Conservation (phyloP, 78 protist species). For the Cavenderia fasciculata region DNA sequence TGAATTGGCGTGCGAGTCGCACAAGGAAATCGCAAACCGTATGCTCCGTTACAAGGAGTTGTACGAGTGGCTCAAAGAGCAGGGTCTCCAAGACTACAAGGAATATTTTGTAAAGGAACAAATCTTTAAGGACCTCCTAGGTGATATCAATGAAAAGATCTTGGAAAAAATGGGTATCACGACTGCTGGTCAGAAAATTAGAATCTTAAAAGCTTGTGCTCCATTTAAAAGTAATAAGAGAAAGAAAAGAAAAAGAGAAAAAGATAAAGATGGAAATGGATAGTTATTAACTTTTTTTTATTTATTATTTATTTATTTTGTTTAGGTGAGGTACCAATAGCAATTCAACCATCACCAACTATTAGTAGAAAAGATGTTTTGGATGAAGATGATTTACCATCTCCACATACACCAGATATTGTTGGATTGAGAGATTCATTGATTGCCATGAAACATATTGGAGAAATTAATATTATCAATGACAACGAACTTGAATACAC, state of each 20-base stretch:
- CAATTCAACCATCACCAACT: not conserved
- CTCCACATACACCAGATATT: conserved; percentile 32
- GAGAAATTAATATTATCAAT: conserved; percentile 40
- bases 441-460: conserved; percentile 45
- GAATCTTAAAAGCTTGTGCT: conserved; percentile 31
- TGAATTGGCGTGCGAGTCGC: conserved; percentile 60
- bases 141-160: conserved; percentile 58
- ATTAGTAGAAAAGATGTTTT: not conserved
- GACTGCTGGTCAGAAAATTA: conserved; percentile 50
- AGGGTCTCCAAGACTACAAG: conserved; percentile 64
- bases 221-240: not conserved
- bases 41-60: conserved; percentile 63
- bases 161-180: conserved; percentile 53
- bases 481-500: conserved; percentile 73
- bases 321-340: not conserved
- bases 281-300: not conserved
- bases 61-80: conserved; percentile 58
- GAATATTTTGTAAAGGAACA: conserved; percentile 60
- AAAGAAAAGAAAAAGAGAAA: not conserved
- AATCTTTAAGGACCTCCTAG: conserved; percentile 55
- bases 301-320: not conserved
- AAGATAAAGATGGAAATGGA: too few relatives aligned
- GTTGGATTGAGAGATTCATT: conserved; percentile 62
- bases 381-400: conserved; percentile 28
- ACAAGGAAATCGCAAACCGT: conserved; percentile 45